Conservation (phyloP, 208 protist genomes). For the Willaertia magna region DNA sequence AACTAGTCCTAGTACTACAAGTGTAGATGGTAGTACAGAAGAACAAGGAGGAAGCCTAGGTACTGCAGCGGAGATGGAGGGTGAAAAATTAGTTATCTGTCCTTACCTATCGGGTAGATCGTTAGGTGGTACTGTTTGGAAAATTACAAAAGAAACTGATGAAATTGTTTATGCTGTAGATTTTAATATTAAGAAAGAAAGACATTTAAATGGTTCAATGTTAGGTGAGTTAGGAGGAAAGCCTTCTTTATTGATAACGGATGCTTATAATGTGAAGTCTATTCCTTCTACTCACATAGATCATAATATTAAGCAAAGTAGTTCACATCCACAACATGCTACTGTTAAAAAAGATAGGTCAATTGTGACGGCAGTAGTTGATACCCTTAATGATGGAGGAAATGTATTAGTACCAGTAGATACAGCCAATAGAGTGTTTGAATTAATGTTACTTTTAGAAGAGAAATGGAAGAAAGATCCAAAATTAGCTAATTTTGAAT, state of each 20-base stretch:
- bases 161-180: slow-evolving; percentile 66
- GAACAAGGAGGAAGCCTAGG: neutral
- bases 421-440: slow-evolving; percentile 46
- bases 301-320: neutral
- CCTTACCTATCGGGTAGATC: slow-evolving; percentile 38
- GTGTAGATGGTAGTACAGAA: neutral
- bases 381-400: slow-evolving; percentile 41
- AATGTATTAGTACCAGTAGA: slow-evolving; percentile 61
- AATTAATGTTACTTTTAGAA: slow-evolving; percentile 48
- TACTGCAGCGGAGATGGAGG: neutral
- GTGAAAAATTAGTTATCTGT: neutral
- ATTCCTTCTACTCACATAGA: neutral
- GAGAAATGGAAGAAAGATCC: slow-evolving; percentile 35
- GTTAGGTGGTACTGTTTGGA: slow-evolving; percentile 60
- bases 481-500: slow-evolving; percentile 28
- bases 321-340: too few species aligned
- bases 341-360: neutral
- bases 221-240: neutral
- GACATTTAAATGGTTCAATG: slow-evolving; percentile 11
- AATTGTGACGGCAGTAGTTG: slow-evolving; percentile 22
- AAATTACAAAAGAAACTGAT: slow-evolving; percentile 59
- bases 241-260: slow-evolving; percentile 17
- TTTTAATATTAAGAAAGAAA: slow-evolving; percentile 58
- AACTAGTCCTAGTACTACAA: neutral
- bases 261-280: neutral